Evolutionary conservation across 2,329 filamentous ascomycete genomes (phyloP).

Genomic region (Xylaria sp.): DNA sequence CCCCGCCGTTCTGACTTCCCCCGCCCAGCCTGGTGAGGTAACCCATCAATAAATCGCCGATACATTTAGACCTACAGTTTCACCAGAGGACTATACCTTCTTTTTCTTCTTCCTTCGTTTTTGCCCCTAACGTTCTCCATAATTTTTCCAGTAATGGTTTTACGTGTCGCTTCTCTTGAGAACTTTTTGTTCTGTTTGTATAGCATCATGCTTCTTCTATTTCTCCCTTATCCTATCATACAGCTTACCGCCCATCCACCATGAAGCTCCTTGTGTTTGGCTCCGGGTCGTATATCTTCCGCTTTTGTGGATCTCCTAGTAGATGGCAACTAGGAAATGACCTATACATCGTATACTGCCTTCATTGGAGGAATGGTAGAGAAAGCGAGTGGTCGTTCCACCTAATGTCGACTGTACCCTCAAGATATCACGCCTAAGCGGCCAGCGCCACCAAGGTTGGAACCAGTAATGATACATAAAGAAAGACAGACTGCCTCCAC

Average conservation of each 20-base stretch:
- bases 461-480: conserved; percentile 21
- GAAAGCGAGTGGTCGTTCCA: conserved; percentile 10
- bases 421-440: conserved; percentile 20
- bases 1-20: conserved; percentile 11
- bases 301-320: conserved; percentile 13
- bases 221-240: conserved; percentile 24
- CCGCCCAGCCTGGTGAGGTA: conserved; percentile 15
- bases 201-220: conserved; percentile 22
- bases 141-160: conserved; percentile 11
- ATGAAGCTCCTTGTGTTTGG: conserved; percentile 14
- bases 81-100: background rate
- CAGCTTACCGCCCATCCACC: conserved; percentile 28
- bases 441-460: conserved; percentile 12
- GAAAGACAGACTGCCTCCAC: conserved; percentile 15
- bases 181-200: conserved; percentile 15
- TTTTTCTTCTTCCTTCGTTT: background rate
- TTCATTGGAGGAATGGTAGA: conserved; percentile 13
- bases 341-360: conserved; percentile 25
- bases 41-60: conserved; percentile 12
- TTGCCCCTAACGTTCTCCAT: background rate
- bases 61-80: conserved; percentile 1
- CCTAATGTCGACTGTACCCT: conserved; percentile 14
- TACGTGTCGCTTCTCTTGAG: conserved; percentile 16
- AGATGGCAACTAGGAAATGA: conserved; percentile 6
- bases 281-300: conserved; percentile 11